A percentile compares a stretch with the other conserved stretches of the same genome.
phyloP scores from a whole-genome alignment of 768 basidiomycete genomes.

The Piloderma croceum region DNA sequence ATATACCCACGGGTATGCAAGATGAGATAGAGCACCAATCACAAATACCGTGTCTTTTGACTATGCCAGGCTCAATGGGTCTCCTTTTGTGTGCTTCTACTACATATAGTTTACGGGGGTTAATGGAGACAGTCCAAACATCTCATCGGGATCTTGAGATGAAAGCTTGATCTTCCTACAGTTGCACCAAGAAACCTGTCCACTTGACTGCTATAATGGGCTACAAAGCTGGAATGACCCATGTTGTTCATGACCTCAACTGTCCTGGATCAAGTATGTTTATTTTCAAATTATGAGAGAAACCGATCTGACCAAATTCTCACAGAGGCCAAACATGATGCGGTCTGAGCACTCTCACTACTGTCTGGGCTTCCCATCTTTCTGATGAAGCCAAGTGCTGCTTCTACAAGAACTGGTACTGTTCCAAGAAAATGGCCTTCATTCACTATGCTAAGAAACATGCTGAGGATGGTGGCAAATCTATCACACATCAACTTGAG shows the following conservation, averaged over 20 bases:
- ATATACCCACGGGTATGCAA: too few species aligned
- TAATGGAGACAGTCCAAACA: constrained; percentile 96
- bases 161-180: background rate
- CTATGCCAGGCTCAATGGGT: too few species aligned
- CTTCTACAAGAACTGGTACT: constrained; percentile 99
- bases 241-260: constrained; percentile 97
- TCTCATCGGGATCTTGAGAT: constrained; percentile 2
- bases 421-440: constrained; percentile 99
- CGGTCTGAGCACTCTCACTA: constrained; percentile 96
- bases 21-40: too few species aligned
- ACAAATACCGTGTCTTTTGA: too few species aligned
- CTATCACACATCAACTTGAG: constrained; percentile 91
- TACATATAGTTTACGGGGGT: too few species aligned
- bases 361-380: constrained; percentile 97
- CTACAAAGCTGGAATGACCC: constrained; percentile 99
- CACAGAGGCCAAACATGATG: constrained; percentile 99
- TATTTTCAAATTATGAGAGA: background rate
- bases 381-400: constrained; percentile 97
- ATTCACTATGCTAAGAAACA: constrained; percentile 99
- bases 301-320: background rate
- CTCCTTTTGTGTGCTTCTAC: too few species aligned
- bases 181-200: constrained; percentile 84
- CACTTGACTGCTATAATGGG: constrained; percentile 98
- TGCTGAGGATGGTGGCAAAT: constrained; percentile 90
- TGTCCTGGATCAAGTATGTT: constrained; percentile 96